A percentile compares a stretch with the other conserved stretches of the same genome.
These are phyloP conservation scores for Alternaria sp. DNA, from an alignment of 2,329 filamentous ascomycete genomes.

Conservation along the genomic window DNA sequence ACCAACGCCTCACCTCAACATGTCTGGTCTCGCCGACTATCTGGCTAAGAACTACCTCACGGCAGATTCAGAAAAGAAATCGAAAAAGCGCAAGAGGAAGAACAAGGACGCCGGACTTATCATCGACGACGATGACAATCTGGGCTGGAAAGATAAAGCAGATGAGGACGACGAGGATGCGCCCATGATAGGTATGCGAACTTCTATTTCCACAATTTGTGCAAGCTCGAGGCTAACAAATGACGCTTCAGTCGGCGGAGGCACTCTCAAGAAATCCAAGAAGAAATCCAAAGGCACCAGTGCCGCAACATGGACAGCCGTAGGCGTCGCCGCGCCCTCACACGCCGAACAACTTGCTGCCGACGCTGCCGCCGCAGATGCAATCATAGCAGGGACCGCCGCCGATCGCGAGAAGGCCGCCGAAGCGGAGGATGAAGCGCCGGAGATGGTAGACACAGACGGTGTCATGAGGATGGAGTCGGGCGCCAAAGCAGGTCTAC, in stretches of 20 bases:
- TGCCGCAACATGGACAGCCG: conserved; percentile 68
- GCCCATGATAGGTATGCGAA: conserved; percentile 47
- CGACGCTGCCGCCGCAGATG: conserved; percentile 75
- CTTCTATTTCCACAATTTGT: conserved; percentile 24
- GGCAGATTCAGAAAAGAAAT: conserved; percentile 61
- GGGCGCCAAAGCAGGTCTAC: conserved; percentile 84
- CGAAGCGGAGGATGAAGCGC: conserved; percentile 54
- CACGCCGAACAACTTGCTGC: conserved; percentile 68
- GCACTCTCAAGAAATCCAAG: conserved; percentile 58
- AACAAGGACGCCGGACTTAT: conserved; percentile 51
- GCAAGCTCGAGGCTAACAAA: conserved; percentile 20
- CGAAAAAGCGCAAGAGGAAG: conserved; percentile 60
- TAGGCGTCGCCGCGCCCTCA: conserved; percentile 62
- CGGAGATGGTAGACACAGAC: conserved; percentile 46
- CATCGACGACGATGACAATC: conserved; percentile 61
- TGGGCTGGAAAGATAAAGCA: conserved; percentile 58
- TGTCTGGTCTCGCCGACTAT: conserved; percentile 76
- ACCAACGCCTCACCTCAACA: conserved; percentile 37
- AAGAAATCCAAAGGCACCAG: conserved; percentile 60
- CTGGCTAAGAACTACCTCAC: conserved; percentile 90
- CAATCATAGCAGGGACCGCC: conserved; percentile 75
- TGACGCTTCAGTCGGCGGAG: conserved; percentile 40
- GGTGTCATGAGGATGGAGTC: conserved; percentile 75
- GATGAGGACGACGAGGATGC: conserved; percentile 63
- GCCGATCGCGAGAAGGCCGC: conserved; percentile 63